phyloP scores from a whole-genome alignment of 2,329 filamentous ascomycete genomes.

The Trichoderma sp. region DNA sequence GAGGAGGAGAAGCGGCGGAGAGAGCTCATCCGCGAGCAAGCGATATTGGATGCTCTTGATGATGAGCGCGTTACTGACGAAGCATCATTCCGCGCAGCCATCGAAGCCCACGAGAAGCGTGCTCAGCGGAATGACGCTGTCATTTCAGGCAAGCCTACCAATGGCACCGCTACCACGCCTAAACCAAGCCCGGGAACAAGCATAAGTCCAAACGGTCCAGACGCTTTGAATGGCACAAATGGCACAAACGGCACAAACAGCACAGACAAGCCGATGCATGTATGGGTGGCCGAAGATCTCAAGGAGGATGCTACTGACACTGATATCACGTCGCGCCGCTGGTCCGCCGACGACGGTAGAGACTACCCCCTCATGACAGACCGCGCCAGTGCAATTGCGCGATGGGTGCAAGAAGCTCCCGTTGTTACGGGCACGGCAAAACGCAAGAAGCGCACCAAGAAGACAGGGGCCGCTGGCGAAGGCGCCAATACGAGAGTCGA shows the following conservation, averaged over 20 bases:
- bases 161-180: not conserved
- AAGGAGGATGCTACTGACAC: not conserved
- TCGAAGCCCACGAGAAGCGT: slow-evolving; percentile 58
- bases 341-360: slow-evolving; percentile 63
- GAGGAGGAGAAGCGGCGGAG: slow-evolving; percentile 50
- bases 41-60: slow-evolving; percentile 64
- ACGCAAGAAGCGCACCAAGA: slow-evolving; percentile 39
- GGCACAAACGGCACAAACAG: not conserved
- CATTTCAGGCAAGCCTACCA: not conserved
- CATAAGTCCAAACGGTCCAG: not conserved
- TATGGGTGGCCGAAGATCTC: not conserved
- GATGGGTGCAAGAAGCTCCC: slow-evolving; percentile 66
- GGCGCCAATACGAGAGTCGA: not conserved
- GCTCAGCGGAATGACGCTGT: slow-evolving; percentile 51
- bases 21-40: slow-evolving; percentile 61
- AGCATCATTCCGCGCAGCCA: slow-evolving; percentile 61
- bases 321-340: slow-evolving; percentile 45
- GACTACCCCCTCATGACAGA: slow-evolving; percentile 70
- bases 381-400: slow-evolving; percentile 64
- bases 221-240: not conserved
- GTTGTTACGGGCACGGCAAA: slow-evolving; percentile 36
- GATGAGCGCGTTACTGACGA: slow-evolving; percentile 69
- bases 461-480: slow-evolving; percentile 1
- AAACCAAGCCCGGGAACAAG: not conserved
- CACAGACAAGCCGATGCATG: not conserved